Evolutionary conservation across 2,329 filamentous ascomycete genomes (phyloP).

Genomic region (Penicillium sp.): DNA sequence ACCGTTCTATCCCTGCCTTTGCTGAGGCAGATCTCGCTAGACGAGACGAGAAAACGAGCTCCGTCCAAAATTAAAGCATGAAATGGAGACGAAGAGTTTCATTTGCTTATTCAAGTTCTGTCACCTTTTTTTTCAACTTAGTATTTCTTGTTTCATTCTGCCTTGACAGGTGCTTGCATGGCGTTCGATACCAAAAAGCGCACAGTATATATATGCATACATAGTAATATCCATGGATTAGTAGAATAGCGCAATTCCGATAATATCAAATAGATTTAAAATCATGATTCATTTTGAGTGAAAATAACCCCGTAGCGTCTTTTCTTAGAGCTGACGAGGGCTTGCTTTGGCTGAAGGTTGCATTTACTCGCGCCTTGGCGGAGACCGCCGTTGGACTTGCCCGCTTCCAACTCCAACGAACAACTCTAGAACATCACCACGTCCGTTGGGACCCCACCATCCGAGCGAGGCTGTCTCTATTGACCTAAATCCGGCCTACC

Average conservation of each 20-base stretch:
- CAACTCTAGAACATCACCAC: no score
- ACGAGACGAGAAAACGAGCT: slow-evolving; percentile 1
- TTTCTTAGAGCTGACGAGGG: no score
- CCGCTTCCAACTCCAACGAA: no score
- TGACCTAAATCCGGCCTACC: no score
- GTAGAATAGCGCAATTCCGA: no score
- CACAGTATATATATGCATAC: no score
- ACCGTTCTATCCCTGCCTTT: slow-evolving; percentile 17
- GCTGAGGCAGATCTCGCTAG: slow-evolving; percentile 3
- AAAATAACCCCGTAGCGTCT: no score
- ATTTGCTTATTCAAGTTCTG: no score
- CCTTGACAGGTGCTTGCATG: slow-evolving; percentile 4
- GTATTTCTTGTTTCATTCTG: not conserved
- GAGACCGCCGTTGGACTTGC: no score
- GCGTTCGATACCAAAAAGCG: slow-evolving; percentile 16
- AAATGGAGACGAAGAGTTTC: not conserved
- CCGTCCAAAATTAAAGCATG: not conserved
- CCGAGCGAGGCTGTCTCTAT: not conserved
- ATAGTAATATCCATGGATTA: no score
- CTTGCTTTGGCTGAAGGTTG: not conserved
- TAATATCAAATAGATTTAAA: not conserved
- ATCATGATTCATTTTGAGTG: not conserved
- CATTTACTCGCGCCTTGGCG: no score
- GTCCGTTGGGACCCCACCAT: not conserved
- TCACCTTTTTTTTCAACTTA: no score